A percentile compares a stretch with the other conserved stretches of the same genome.
Conservation (phyloP, 2,329 filamentous ascomycete genomes). For the Alternaria sp. region DNA sequence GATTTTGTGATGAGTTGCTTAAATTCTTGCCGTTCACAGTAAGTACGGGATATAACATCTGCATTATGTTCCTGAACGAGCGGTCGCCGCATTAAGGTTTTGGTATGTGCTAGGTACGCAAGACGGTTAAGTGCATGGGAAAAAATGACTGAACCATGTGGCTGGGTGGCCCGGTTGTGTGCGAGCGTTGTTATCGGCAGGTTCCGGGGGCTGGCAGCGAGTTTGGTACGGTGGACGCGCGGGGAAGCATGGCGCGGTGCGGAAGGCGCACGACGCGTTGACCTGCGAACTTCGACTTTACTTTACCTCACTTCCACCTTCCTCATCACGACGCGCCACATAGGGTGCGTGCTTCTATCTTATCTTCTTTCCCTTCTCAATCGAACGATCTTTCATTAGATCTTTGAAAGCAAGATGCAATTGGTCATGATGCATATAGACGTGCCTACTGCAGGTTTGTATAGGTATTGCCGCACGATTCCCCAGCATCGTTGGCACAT, state of each 20-base stretch:
- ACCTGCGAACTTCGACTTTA: slow-evolving; percentile 6
- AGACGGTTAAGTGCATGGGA: slow-evolving; percentile 22
- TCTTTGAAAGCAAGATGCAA: neutral
- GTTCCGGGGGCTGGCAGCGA: slow-evolving; percentile 5
- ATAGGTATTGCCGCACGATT: neutral
- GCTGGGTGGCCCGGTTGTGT: slow-evolving; percentile 3
- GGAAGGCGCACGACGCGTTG: neutral
- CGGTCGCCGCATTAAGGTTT: slow-evolving; percentile 44
- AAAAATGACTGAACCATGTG: slow-evolving; percentile 10
- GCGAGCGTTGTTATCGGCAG: slow-evolving; percentile 12
- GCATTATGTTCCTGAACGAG: slow-evolving; percentile 39
- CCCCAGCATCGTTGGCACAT: too few species aligned
- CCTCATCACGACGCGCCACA: neutral
- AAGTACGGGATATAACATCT: slow-evolving; percentile 21
- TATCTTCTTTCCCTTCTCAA: neutral
- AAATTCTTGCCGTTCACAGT: neutral
- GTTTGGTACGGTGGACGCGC: neutral
- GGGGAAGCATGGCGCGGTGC: too few species aligned
- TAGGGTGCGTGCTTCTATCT: neutral
- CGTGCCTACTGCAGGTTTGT: neutral
- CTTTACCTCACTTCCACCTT: slow-evolving; percentile 9
- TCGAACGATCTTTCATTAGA: neutral
- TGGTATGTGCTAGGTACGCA: slow-evolving; percentile 18
- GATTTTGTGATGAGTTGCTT: neutral
- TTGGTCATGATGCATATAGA: neutral